Evolutionary conservation across 805 yeast genomes (phyloP).

Genomic region (Candida multigemmis): DNA sequence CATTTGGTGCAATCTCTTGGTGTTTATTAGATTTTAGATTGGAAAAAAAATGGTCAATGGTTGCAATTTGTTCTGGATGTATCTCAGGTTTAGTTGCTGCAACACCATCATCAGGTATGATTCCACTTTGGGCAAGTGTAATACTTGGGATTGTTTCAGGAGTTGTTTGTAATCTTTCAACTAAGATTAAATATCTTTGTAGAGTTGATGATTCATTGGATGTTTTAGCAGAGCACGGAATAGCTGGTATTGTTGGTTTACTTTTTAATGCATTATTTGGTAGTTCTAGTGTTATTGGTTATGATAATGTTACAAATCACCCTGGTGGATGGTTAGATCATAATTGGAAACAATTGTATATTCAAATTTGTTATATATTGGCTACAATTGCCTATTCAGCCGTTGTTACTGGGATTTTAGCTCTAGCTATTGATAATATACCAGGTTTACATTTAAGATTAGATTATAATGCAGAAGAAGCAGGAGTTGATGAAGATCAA

Average conservation of each 20-base stretch:
- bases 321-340: conserved; percentile 90
- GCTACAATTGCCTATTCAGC: conserved; percentile 71
- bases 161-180: conserved; percentile 78
- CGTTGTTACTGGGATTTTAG: conserved; percentile 69
- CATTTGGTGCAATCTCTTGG: conserved; percentile 89
- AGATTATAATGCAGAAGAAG: conserved; percentile 74
- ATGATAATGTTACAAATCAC: conserved; percentile 79
- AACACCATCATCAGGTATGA: conserved; percentile 87
- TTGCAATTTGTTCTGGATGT: conserved; percentile 90
- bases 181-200: conserved; percentile 73
- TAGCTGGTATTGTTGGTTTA: conserved; percentile 88
- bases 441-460: conserved; percentile 82
- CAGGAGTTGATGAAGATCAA: conserved; percentile 93
- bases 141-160: conserved; percentile 78
- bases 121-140: conserved; percentile 87
- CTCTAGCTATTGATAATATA: conserved; percentile 62
- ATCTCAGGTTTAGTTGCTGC: conserved; percentile 96
- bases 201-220: conserved; percentile 89
- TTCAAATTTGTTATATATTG: conserved; percentile 73
- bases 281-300: conserved; percentile 79
- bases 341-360: conserved; percentile 85
- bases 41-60: conserved; percentile 88
- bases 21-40: conserved; percentile 80
- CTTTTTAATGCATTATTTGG: conserved; percentile 87
- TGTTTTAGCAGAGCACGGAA: conserved; percentile 97